Evolutionary conservation across 1,139 yeast species (phyloP), one percentile per base, ranked within the genome.

Genomic region (Suhomyces chickasaworum): DNA sequence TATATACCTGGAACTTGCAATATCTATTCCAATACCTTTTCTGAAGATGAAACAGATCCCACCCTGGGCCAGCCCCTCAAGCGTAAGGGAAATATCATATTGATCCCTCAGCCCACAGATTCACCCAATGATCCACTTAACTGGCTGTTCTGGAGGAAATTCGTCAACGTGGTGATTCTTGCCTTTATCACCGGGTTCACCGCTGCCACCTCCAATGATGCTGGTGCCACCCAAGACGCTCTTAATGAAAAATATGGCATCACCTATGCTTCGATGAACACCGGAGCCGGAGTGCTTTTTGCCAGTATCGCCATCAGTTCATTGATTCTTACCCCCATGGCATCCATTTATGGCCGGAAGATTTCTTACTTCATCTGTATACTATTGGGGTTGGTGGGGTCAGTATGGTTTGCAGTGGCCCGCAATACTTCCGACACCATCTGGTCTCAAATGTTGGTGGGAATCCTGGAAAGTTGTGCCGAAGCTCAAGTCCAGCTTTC

Each of bases 41-140:
- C 44, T 18, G 54, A 46, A 1, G 47, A 49, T 7, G 49, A 46
- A 32, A 48, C 44, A 29, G 44, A 41, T 17, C 39, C 37, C 10
- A 35, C 35, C 15, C 34, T 41, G 7, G 49, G 47, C 9, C 36
- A 25, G 6, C 41, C 44, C n/a, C 44, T 54, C 21, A 54, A 55
- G 39, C 48, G 48, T 7, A 44, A 43, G 20, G 58, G 58, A 10
- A 51, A 52, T 34, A 65, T 78, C 43, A 71, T 80, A 25, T 64
- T 81, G 44, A 68, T 78, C 40, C 86, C 84, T 3, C 84, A 79
- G 54, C 86, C 86, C 4, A 68, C 83, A 12, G 75, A 75, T 47
- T 77, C 82, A 5, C 77, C 78, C 17, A 79, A 81, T 54, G 86
- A 81, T 56, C 86, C 86, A 2, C 65, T 81, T 41, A 81, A 80